Base-by-base conservation (phyloP, 805 yeast species). In the Lipomyces mesembrius region DNA sequence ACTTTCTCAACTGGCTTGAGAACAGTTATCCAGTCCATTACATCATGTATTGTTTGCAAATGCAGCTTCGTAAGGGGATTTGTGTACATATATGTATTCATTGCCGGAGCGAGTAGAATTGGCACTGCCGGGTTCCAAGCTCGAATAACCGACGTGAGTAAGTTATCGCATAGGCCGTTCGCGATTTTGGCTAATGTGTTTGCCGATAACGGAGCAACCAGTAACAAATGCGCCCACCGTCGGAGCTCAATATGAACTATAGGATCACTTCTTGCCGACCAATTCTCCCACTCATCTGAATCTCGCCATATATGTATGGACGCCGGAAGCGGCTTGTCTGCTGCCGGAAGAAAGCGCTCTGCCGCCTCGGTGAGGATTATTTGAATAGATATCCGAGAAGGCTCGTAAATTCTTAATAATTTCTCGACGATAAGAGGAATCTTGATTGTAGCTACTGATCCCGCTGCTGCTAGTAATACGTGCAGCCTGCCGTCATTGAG, bases 91-190 rank as follows among this genome's bases (percentile, higher is more conserved):
- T 91, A 88, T 66, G 96, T 90, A 43, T 91, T 92, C 98, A 94
- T 94, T 1, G 97, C 93, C 5, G 99, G 98, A 0, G 98, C 98
- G 71, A 92, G 81, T 53, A 94, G 80, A 7, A 94, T 88, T 2
- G 98, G 98, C 71, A 88, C 88, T 59, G 89, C 86, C 0, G 97
- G 90, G 78, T 95, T 93, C 99, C 99, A 94, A 1, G 97, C 97
- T 67, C 99, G 83, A 20, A 95, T 85, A 25, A 93, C 96, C 75
- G 90, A 90, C 3, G 98, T 94, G 65, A 95, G 81, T 71, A 94
- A 80, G 77, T 95, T 95, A 77, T 94, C 98, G 75, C 98, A 94
- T 55, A 94, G 82, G 0, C 99, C 99, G 66, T 91, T 81, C 0
- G 97, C 88, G 61, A 95, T 88, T 75, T 95, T 95, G 14, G 97